Conservation (phyloP, 2,329 filamentous ascomycete genomes). For the Diaporthe vexans region DNA sequence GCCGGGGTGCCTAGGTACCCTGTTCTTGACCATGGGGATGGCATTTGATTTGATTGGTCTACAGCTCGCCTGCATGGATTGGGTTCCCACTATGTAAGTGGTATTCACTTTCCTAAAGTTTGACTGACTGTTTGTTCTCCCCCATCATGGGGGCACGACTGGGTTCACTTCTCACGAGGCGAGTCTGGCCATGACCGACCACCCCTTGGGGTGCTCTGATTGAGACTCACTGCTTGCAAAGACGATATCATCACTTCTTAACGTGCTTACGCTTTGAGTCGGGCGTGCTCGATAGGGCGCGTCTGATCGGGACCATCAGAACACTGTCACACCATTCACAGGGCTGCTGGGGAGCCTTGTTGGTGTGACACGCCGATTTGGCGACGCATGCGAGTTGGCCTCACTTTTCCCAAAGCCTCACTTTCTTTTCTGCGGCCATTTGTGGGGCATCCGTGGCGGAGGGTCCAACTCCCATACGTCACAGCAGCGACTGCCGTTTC, state of each 20-base stretch:
- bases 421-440: conserved; percentile 24
- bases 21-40: not conserved
- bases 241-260: conserved; percentile 31
- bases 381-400: conserved; percentile 31
- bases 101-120: not conserved
- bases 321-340: conserved; percentile 14
- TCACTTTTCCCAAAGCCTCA: conserved; percentile 9
- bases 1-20: not conserved
- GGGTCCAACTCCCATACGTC: conserved; percentile 33
- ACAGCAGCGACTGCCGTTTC: conserved; percentile 34
- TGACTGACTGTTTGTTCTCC: not conserved
- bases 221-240: conserved; percentile 36
- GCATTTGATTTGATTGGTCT: not conserved
- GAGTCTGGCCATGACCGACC: conserved; percentile 15
- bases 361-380: conserved; percentile 35
- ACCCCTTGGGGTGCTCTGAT: conserved; percentile 33
- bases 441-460: conserved; percentile 34
- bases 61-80: not conserved
- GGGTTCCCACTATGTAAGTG: not conserved
- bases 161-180: conserved; percentile 1
- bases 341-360: conserved; percentile 29
- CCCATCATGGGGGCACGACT: conserved; percentile 11
- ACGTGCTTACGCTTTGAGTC: conserved; percentile 10
- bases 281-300: conserved; percentile 2
- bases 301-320: conserved; percentile 28